Evolutionary conservation across 148 eudicot species (phyloP).

Genomic region (Camellia granthamiana): DNA sequence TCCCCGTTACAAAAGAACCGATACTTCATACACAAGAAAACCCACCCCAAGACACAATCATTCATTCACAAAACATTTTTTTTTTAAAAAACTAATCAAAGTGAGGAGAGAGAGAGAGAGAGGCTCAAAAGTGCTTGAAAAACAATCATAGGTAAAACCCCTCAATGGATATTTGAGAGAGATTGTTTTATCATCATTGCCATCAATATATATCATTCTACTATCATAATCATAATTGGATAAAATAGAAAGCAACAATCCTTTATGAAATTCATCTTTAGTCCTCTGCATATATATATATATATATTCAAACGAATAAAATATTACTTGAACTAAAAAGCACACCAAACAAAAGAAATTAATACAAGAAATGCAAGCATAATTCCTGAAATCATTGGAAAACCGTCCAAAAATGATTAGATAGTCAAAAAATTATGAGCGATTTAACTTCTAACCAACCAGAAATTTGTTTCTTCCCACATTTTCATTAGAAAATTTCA

Average conservation of each 20-base stretch:
- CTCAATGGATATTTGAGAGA: conserved; percentile 19
- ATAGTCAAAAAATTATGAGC: too few relatives aligned
- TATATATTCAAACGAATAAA: too few relatives aligned
- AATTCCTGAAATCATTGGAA: not conserved
- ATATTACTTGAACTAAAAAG: not conserved
- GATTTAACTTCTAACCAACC: too few relatives aligned
- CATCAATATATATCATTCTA: conserved; percentile 12
- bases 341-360: not conserved
- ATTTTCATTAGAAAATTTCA: too few relatives aligned
- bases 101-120: not conserved
- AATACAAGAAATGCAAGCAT: not conserved
- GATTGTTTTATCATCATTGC: conserved; percentile 28
- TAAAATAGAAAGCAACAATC: too few relatives aligned
- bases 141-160: conserved; percentile 28
- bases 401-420: not conserved
- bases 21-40: not conserved
- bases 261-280: too few relatives aligned
- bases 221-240: not conserved
- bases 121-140: conserved; percentile 47
- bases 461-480: too few relatives aligned
- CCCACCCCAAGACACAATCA: not conserved
- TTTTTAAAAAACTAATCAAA: not conserved
- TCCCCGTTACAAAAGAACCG: too few relatives aligned
- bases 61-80: not conserved
- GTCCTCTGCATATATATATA: too few relatives aligned